These are phyloP conservation scores for Fusarium concolor DNA, from an alignment of 2,329 filamentous ascomycete species.

Conservation along the genomic window DNA sequence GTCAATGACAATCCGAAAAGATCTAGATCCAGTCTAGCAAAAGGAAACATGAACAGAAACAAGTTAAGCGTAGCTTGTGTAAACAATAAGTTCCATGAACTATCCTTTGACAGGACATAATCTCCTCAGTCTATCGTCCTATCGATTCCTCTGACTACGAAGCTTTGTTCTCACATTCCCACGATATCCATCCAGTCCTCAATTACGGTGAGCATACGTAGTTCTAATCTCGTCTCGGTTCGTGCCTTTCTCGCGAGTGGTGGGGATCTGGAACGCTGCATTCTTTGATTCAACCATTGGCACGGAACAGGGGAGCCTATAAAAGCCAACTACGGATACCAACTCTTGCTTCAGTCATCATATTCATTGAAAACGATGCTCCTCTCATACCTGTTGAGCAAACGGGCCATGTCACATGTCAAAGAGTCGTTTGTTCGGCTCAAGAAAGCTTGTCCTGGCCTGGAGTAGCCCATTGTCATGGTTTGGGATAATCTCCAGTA, in stretches of 20 bases:
- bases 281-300: slow-evolving; percentile 17
- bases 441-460: background rate
- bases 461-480: background rate
- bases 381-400: background rate
- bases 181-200: background rate
- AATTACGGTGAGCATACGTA: background rate
- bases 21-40: slow-evolving; percentile 3
- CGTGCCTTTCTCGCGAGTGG: background rate
- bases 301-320: slow-evolving; percentile 9
- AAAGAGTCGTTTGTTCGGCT: background rate
- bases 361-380: background rate
- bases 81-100: background rate
- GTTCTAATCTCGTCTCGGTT: background rate
- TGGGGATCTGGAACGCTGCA: slow-evolving; percentile 1
- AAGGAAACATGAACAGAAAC: background rate
- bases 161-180: slow-evolving; percentile 21
- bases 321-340: background rate
- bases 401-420: background rate
- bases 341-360: background rate
- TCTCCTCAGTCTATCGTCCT: background rate
- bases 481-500: slow-evolving; percentile 7
- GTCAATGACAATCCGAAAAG: background rate
- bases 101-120: background rate
- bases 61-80: background rate
- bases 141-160: slow-evolving; percentile 5